phyloP scores from a whole-genome alignment of 345 rosid species.

The Eutrema heterophyllum region DNA sequence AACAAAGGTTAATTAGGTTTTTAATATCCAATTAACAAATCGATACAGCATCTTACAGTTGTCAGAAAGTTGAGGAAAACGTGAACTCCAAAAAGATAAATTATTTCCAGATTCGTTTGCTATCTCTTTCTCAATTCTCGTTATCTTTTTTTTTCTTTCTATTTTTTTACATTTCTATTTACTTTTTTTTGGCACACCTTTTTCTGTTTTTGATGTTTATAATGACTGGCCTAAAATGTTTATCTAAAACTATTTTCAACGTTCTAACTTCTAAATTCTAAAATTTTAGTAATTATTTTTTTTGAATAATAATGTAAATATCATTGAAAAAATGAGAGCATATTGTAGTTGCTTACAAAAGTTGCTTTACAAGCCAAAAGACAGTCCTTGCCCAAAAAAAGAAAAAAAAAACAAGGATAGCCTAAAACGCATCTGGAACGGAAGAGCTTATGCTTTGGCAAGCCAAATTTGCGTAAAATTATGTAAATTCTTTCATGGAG shows the following conservation, averaged over 20 bases:
- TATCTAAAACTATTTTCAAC: background rate
- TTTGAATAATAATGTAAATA: too few species aligned
- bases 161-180: background rate
- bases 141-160: background rate
- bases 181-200: background rate
- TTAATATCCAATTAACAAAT: constrained; percentile 6
- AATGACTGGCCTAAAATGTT: background rate
- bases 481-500: background rate
- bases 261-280: background rate
- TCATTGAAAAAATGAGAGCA: too few species aligned
- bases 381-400: too few species aligned
- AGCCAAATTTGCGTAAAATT: too few species aligned
- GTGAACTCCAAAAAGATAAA: background rate
- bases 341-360: too few species aligned
- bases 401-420: too few species aligned
- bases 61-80: constrained; percentile 9
- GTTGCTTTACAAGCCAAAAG: too few species aligned
- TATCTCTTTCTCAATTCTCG: background rate
- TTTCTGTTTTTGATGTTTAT: background rate
- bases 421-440: too few species aligned
- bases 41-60: constrained; percentile 10
- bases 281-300: background rate
- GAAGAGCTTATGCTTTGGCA: too few species aligned
- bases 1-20: constrained; percentile 8
- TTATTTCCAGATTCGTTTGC: background rate